Evolutionary conservation across 139 green algal genomes (phyloP), one percentile per base, ranked within the genome.

Genomic region (Chlorella ohadii): DNA sequence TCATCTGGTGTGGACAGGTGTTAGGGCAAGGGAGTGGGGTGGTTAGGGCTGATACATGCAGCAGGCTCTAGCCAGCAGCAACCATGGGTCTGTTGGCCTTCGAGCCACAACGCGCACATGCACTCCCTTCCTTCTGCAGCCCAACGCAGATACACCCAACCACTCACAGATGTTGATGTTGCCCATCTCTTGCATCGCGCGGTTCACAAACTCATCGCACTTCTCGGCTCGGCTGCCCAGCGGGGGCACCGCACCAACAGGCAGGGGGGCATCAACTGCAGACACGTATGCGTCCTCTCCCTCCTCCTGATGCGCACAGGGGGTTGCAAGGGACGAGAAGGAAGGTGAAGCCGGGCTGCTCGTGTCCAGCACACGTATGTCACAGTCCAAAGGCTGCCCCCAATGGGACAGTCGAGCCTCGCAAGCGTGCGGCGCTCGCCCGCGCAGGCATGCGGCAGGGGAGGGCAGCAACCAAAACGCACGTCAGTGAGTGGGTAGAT

Each of bases 91-190:
- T n/a, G n/a, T n/a, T n/a, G n/a, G n/a, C n/a, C n/a, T n/a, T n/a
- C n/a, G n/a, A n/a, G n/a, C n/a, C n/a, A n/a, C 44, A 51, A 51
- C 44, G 9, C 9, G 6, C 44, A 51, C 7, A 6, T 51, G 44
- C 44, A 51, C 44, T 16, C 44, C 44, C 44, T 6, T 9, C 6
- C 44, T 16, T 6, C 44, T 16, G 7, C 44, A 6, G 44, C 44
- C 6, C 44, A 51, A 9, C 44, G 44, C 44, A 51, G 7, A 51
- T 9, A 51, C 9, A n/a, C 38, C 19, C 28, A 66, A 31, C 39
- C 27, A 72, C 44, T 94, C 84, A 71, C 90, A 94, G 61, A 92
- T 93, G 80, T 92, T 91, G 72, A 92, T 91, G 28, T 76, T 70
- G 20, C 83, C 81, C 39, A 91, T 90, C 78, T 91, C 63, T n/a